Evolutionary conservation across 1,284 basidiomycete species (phyloP).

Genomic region (Xerocomus minutiporus): DNA sequence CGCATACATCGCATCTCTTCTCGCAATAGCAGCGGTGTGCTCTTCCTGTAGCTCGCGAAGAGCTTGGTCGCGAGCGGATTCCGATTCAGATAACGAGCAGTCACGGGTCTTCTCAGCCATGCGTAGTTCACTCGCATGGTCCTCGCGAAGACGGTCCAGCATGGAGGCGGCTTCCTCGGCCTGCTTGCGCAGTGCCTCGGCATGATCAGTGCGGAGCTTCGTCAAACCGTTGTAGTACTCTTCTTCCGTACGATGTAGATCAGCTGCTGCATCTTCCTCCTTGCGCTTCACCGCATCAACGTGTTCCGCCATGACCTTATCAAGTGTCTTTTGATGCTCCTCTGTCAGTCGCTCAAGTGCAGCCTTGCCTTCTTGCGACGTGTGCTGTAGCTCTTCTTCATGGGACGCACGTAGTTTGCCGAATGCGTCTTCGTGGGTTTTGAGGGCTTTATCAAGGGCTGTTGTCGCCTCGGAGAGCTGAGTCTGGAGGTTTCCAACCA

Average conservation of each 20-base stretch:
- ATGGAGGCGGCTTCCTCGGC: conserved; percentile 53
- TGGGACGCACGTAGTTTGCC: conserved; percentile 47
- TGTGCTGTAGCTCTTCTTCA: conserved; percentile 44
- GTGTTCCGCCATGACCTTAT: conserved; percentile 52
- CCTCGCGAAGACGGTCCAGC: conserved; percentile 63
- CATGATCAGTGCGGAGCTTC: conserved; percentile 65
- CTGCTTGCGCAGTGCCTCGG: conserved; percentile 56
- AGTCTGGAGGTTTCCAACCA: conserved; percentile 36
- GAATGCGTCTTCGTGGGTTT: conserved; percentile 51
- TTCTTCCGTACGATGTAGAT: conserved; percentile 65
- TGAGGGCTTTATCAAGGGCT: conserved; percentile 44
- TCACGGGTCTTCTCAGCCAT: conserved; percentile 70
- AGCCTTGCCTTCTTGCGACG: conserved; percentile 46
- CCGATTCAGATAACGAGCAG: conserved; percentile 65
- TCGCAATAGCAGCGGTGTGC: conserved; percentile 56
- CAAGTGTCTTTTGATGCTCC: conserved; percentile 51
- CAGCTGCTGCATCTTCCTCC: conserved; percentile 52
- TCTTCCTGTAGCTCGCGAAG: conserved; percentile 64
- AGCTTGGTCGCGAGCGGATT: conserved; percentile 57
- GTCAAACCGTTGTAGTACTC: conserved; percentile 76
- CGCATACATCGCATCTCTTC: conserved; percentile 59
- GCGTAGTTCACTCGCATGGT: conserved; percentile 64
- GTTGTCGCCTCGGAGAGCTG: conserved; percentile 43
- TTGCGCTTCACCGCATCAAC: conserved; percentile 51
- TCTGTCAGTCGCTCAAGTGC: conserved; percentile 43